Base-by-base conservation (phyloP, 768 basidiomycete genomes). In the Albatrellus ellisii region DNA sequence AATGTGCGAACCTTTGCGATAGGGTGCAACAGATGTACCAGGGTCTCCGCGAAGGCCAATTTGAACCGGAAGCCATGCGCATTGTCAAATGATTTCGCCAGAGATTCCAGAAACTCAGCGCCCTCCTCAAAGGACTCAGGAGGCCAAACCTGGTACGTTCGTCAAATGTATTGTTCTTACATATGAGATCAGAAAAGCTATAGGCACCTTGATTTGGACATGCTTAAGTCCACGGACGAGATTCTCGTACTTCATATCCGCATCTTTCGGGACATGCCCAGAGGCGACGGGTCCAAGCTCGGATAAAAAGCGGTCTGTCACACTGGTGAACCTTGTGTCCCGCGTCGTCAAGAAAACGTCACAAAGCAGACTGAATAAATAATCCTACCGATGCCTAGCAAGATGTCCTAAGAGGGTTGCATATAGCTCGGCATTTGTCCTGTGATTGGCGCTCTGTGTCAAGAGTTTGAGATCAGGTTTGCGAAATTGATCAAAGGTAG, bases 121-220 rank as follows among this genome's bases (percentile, higher is more conserved):
- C 84, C 87, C 58, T 91, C 84, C 56, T 95, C 91, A 44, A 95
- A 91, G 4, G 83, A 78, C 56, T 90, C 85, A 11, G 87, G 83
- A 2, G 91, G 91, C 77, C 88, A 95, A 33, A 94, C 90, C 85
- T 88, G 41, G 49, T 21, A 35, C 39, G 11, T 20, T 34, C 48
- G 35, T 34, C n/a, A 42, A 21, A 31, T 31, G 12, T 7, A 31
- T 31, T 12, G 7, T 4, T 3, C 29, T 12, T 7, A 15, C n/a
- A 40, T 26, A 8, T 27, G n/a, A 11, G 3, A 35, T 41, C n/a
- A 12, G n/a, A 0, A 22, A 40, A 18, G 29, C 26, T 8, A 31
- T 15, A 58, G 17, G 36, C 46, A 81, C 86, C 64, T 86, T 87
- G 59, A 95, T 77, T 52, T 82, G 77, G 41, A 95, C 73, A 56